A percentile compares a stretch with the other conserved stretches of the same genome.
phyloP scores from a whole-genome alignment of 148 eudicot genomes.

The Nepenthes mirabilis region DNA sequence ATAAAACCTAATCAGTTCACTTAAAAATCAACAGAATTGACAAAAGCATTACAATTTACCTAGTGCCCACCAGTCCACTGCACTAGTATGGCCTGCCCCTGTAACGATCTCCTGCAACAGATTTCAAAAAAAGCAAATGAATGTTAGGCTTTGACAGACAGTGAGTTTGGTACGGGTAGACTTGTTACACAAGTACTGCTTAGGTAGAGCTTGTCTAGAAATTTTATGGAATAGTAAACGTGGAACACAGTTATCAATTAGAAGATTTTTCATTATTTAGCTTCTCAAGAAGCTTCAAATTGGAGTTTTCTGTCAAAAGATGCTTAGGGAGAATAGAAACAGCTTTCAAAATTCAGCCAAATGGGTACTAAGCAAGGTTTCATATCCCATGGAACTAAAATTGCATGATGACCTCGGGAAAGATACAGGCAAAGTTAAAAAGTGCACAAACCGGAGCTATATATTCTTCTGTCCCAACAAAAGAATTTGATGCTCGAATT shows the following conservation, averaged over 20 bases:
- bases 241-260: too few species aligned
- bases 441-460: conserved; percentile 81
- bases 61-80: conserved; percentile 99
- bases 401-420: neutral
- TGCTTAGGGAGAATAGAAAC: too few species aligned
- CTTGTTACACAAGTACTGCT: neutral
- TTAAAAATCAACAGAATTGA: neutral
- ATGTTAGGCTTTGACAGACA: neutral
- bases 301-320: too few species aligned
- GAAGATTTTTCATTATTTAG: too few species aligned
- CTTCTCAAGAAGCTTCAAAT: too few species aligned
- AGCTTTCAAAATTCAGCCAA: too few species aligned
- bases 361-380: neutral
- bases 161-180: too few species aligned
- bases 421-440: neutral
- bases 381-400: neutral
- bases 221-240: too few species aligned
- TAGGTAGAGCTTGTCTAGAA: neutral
- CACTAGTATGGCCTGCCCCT: conserved; percentile 95
- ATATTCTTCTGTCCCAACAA: conserved; percentile 99
- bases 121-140: conserved; percentile 3
- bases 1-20: neutral
- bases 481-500: conserved; percentile 92
- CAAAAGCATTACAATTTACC: conserved; percentile 31
- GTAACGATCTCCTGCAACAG: conserved; percentile 77